Percentiles rank a stretch among this genome's conserved stretches.
Evolutionary conservation across 225 moss, liverwort and hornwort genomes (phyloP).

Genomic region (Physcomitrellopsis africana): DNA sequence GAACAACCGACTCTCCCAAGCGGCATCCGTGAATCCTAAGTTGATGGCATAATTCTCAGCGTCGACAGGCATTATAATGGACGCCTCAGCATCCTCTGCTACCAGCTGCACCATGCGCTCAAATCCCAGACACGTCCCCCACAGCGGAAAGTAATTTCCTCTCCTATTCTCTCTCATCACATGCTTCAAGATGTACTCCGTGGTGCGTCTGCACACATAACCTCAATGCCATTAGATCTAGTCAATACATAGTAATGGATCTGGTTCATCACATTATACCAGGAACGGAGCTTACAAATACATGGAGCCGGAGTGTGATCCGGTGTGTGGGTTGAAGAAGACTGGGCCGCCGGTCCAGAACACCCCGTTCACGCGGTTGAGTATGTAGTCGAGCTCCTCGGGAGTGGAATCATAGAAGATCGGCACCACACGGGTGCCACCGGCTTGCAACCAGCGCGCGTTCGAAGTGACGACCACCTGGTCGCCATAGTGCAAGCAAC

Average conservation of each 20-base stretch:
- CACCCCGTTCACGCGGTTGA: slow-evolving; percentile 65
- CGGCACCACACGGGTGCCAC: slow-evolving; percentile 66
- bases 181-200: slow-evolving; percentile 51
- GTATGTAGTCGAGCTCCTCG: slow-evolving; percentile 52
- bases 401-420: slow-evolving; percentile 64
- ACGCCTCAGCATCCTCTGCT: slow-evolving; percentile 26
- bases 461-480: slow-evolving; percentile 73
- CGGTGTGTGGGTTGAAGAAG: slow-evolving; percentile 60
- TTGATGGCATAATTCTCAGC: slow-evolving; percentile 68
- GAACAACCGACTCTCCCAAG: slow-evolving; percentile 51
- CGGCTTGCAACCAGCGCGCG: slow-evolving; percentile 71
- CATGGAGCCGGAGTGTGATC: slow-evolving; percentile 24
- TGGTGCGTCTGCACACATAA: slow-evolving; percentile 39
- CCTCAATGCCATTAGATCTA: not conserved
- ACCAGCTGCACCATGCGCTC: slow-evolving; percentile 69
- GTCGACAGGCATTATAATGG: slow-evolving; percentile 51
- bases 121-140: slow-evolving; percentile 76
- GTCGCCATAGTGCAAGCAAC: slow-evolving; percentile 43
- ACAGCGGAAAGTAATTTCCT: slow-evolving; percentile 62
- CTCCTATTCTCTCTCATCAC: slow-evolving; percentile 39
- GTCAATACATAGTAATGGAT: no score
- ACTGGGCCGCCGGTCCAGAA: slow-evolving; percentile 72
- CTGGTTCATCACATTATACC: no score
- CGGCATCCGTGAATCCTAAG: slow-evolving; percentile 52
- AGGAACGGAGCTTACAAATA: slow-evolving; percentile 41